These are phyloP conservation scores for Boletellus emodensis DNA, from an alignment of 768 basidiomycete species.

Conservation along the genomic window DNA sequence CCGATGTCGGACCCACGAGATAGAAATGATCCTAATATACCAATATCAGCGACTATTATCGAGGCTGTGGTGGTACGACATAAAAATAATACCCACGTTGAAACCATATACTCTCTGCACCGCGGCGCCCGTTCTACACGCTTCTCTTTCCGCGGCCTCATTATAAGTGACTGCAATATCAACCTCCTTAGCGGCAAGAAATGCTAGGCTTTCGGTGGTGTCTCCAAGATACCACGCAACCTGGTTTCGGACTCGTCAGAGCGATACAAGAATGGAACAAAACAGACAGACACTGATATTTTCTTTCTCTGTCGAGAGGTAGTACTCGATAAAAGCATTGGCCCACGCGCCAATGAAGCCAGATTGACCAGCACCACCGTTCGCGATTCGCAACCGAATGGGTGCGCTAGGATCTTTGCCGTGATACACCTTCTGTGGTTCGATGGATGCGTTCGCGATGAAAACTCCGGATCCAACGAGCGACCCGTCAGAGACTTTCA, in stretches of 20 bases:
- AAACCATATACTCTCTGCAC: constrained; percentile 41
- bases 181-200: constrained; percentile 39
- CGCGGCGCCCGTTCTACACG: constrained; percentile 30
- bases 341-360: constrained; percentile 48
- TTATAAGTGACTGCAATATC: constrained; percentile 55
- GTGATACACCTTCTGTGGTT: constrained; percentile 34
- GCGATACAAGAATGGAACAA: constrained; percentile 13
- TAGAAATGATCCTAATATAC: constrained; percentile 45
- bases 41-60: neutral
- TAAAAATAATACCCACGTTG: constrained; percentile 31
- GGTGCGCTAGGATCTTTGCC: constrained; percentile 34
- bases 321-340: constrained; percentile 40
- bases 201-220: constrained; percentile 47
- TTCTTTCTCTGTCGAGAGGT: constrained; percentile 16
- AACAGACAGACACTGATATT: constrained; percentile 29
- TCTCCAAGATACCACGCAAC: constrained; percentile 57
- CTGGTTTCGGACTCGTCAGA: constrained; percentile 23
- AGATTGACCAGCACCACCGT: constrained; percentile 51
- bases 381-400: constrained; percentile 44
- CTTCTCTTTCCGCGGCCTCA: constrained; percentile 44
- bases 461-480: constrained; percentile 2
- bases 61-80: neutral
- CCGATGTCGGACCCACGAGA: constrained; percentile 45
- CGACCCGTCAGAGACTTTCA: constrained; percentile 1
- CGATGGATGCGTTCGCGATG: constrained; percentile 3